Percentiles rank a stretch among this genome's conserved stretches.
These are phyloP conservation scores for Ganoderma multipileum DNA, from an alignment of 1,284 basidiomycete genomes.

Conservation along the genomic window DNA sequence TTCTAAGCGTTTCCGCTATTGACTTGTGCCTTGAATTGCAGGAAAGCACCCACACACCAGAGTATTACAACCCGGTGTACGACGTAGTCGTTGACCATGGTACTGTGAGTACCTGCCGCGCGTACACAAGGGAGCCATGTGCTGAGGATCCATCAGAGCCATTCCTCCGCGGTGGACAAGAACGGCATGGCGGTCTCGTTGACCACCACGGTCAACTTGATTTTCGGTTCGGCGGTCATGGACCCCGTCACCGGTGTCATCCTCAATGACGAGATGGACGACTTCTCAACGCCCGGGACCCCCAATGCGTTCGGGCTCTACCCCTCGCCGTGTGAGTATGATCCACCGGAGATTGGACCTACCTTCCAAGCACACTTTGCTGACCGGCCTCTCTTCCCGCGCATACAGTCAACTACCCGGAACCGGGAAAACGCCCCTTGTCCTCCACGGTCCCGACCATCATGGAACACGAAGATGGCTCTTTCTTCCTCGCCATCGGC, in stretches of 20 bases:
- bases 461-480: conserved; percentile 75
- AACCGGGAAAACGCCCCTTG: conserved; percentile 85
- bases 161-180: conserved; percentile 82
- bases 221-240: conserved; percentile 89
- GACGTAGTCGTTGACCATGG: conserved; percentile 85
- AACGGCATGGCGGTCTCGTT: conserved; percentile 87
- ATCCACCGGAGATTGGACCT: not conserved
- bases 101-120: conserved; percentile 61
- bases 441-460: conserved; percentile 87
- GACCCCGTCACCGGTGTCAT: conserved; percentile 88
- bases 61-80: conserved; percentile 87
- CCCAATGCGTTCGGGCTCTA: conserved; percentile 86
- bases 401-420: conserved; percentile 82
- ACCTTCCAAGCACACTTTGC: not conserved
- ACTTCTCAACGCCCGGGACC: conserved; percentile 84
- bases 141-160: conserved; percentile 60
- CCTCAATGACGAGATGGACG: conserved; percentile 93
- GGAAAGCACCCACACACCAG: conserved; percentile 80
- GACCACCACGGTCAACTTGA: conserved; percentile 87
- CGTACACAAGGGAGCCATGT: not conserved
- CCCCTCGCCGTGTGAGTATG: conserved; percentile 80
- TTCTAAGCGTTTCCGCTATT: not conserved
- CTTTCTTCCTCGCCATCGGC: conserved; percentile 78
- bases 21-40: conserved; percentile 39
- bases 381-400: not conserved